Conservation (phyloP, 768 basidiomycete species). For the Coprinopsis strossmayeri region DNA sequence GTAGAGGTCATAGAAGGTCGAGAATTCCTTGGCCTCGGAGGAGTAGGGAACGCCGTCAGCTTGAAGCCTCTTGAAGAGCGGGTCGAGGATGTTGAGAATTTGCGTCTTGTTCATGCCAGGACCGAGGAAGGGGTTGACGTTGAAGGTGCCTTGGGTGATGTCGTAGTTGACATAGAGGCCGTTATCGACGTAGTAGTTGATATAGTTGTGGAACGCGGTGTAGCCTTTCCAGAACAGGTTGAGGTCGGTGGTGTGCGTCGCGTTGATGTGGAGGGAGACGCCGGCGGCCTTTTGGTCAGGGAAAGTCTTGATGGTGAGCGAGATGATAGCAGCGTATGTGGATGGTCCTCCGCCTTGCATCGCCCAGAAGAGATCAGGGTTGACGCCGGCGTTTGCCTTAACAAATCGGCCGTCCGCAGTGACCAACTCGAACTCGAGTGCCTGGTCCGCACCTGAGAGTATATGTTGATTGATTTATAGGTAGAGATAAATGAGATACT, state of each 20-base stretch:
- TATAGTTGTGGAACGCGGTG: conserved; percentile 6
- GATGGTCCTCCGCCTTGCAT: conserved; percentile 22
- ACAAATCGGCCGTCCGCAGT: conserved; percentile 29
- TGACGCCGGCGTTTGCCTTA: conserved; percentile 24
- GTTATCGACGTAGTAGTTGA: conserved; percentile 10
- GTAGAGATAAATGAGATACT: neutral
- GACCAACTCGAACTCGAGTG: conserved; percentile 29
- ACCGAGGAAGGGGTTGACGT: conserved; percentile 11
- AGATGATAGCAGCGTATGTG: conserved; percentile 11
- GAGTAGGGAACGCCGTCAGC: conserved; percentile 7
- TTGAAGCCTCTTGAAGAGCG: conserved; percentile 9
- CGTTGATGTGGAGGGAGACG: conserved; percentile 11
- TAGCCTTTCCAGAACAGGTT: conserved; percentile 13
- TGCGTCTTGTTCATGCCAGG: conserved; percentile 10
- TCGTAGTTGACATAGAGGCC: conserved; percentile 11
- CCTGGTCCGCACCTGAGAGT: conserved; percentile 16
- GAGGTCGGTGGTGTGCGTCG: conserved; percentile 9
- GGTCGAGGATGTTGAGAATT: conserved; percentile 6
- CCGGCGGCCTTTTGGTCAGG: conserved; percentile 9
- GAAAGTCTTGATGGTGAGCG: conserved; percentile 17
- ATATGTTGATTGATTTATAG: no score
- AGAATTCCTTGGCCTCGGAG: conserved; percentile 4
- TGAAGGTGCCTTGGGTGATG: conserved; percentile 1
- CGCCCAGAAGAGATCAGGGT: conserved; percentile 34
- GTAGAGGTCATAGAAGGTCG: conserved; percentile 12